A percentile compares a stretch with the other conserved stretches of the same genome.
These are phyloP conservation scores for Epichloe elymi DNA, from an alignment of 2,329 filamentous ascomycete genomes.

Conservation along the genomic window DNA sequence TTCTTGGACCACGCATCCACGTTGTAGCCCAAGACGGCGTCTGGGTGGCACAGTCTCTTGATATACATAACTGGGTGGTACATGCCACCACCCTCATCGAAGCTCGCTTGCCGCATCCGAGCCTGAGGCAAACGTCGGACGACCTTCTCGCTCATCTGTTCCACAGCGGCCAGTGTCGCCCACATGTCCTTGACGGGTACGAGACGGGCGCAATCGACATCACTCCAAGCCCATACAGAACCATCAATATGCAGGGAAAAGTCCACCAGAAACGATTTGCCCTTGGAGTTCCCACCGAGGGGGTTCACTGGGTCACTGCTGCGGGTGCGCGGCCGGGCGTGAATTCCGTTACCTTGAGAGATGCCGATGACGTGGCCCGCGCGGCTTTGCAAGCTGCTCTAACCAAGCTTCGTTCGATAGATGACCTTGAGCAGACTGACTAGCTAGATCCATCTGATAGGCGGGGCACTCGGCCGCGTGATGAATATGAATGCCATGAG, in stretches of 20 bases:
- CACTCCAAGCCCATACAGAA: constrained; percentile 1
- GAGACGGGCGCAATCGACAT: constrained; percentile 4
- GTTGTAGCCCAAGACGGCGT: not conserved
- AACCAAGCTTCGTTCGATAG: too few species aligned
- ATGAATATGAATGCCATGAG: too few species aligned
- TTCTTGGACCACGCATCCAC: constrained; percentile 3
- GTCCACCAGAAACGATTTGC: constrained; percentile 3
- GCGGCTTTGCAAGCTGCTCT: constrained; percentile 1
- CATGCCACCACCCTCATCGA: constrained; percentile 4
- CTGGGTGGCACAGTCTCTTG: constrained; percentile 1
- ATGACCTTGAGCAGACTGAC: too few species aligned
- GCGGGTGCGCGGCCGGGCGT: constrained; percentile 3
- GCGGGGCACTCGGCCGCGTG: too few species aligned
- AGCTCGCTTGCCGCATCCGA: constrained; percentile 1
- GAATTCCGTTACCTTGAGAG: constrained; percentile 4
- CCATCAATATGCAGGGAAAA: not conserved
- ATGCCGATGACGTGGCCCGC: constrained; percentile 4
- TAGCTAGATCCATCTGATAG: too few species aligned
- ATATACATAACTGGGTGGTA: not conserved
- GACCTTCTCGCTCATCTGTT: constrained; percentile 1
- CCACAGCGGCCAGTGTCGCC: constrained; percentile 2
- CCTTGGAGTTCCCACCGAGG: constrained; percentile 3
- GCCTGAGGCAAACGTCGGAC: constrained; percentile 1
- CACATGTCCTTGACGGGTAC: constrained; percentile 3
- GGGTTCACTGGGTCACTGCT: constrained; percentile 6